phyloP scores from a whole-genome alignment of 257 asterid genomes.

The Solanum etuberosum region DNA sequence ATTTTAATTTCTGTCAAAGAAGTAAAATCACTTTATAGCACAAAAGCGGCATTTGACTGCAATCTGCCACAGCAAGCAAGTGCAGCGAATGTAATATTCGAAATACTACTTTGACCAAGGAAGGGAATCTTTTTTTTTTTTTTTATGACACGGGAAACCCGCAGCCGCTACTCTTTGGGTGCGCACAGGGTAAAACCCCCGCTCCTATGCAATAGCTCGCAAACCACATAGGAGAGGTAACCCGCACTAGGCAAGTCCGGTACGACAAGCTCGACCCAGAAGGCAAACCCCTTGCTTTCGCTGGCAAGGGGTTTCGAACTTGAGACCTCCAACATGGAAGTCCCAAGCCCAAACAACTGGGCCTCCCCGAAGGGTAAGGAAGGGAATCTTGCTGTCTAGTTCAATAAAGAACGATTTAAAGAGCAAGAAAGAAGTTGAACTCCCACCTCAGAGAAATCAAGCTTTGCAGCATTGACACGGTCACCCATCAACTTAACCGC shows the following conservation, averaged over 20 bases:
- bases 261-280: too few relatives aligned
- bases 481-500: constrained; percentile 78
- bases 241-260: too few relatives aligned
- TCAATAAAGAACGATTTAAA: background rate
- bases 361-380: too few relatives aligned
- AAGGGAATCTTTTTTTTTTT: background rate
- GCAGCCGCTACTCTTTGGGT: too few relatives aligned
- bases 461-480: constrained; percentile 67
- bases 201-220: too few relatives aligned
- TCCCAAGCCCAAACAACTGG: too few relatives aligned
- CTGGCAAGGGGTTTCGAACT: too few relatives aligned
- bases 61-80: background rate
- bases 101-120: background rate
- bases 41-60: background rate
- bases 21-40: background rate
- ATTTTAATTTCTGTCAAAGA: background rate
- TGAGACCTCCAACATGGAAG: too few relatives aligned
- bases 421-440: background rate
- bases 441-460: constrained; percentile 62
- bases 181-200: too few relatives aligned
- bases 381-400: background rate
- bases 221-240: too few relatives aligned
- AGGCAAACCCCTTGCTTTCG: too few relatives aligned
- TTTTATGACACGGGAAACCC: too few relatives aligned
- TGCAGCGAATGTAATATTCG: background rate